Base-by-base conservation (phyloP, 75 land plant species). In the Cunninghamia lanceolata region DNA sequence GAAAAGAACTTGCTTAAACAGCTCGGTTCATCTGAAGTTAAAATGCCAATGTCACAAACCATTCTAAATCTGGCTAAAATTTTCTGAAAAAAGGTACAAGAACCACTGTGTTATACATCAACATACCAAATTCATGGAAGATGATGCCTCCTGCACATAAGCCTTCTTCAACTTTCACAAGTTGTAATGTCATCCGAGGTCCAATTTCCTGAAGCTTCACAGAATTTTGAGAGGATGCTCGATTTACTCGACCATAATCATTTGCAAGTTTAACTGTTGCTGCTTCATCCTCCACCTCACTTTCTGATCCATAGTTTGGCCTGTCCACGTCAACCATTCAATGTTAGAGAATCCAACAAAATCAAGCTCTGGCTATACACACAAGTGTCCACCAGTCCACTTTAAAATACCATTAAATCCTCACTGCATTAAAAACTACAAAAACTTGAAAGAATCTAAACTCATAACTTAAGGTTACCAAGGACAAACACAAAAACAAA, bases 281-380 rank as follows among this genome's bases (percentile, higher is more conserved):
- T 52, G 97, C 93, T 90, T 98, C 98, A 85, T 97, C 98, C 83
- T 98, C 99, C 36, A 88, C 98, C 88, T 98, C 99, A 90, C 99
- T 98, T 91, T 98, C 99, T 77, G 99, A 98, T 75, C 95, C 90
- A 91, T 94, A 92, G 35, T 94, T 94, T 52, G 90, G 83, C 88
- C 95, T 94, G 76, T 59, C 73, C 90, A 93, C 9, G 28, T 39
- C 15, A 77, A 77, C 16, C 35, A 77, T 77, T 77, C 11, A 15
- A 35, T 36, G 80, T 77, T 4, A 77, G 5, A 77, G 39, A 77
- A 15, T 25, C n/a, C 68, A 63, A 63, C 80, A 39, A 39, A 77
- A 5, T 19, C 39, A 34, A 77, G 80, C 17, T 14, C 80, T 14
- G 28, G 11, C 45, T 25, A 40, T 77, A 39, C 43, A 9, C 80